Conservation (phyloP, 441 rosid species). For the Monsonia emarginata region DNA sequence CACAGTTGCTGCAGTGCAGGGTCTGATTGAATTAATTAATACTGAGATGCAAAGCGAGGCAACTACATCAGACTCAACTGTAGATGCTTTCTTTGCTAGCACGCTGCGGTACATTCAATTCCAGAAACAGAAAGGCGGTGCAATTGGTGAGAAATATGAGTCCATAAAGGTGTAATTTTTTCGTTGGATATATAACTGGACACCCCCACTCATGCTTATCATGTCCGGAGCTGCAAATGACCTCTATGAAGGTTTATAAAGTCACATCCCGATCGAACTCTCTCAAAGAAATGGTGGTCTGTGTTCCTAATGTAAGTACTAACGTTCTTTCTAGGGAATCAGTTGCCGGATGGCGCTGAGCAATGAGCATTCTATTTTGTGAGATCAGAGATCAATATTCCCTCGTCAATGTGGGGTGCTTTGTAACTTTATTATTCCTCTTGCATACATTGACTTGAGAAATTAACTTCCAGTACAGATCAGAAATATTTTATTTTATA, state of each 20-base stretch:
- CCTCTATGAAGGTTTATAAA: too few species aligned
- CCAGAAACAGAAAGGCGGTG: slow-evolving; percentile 94
- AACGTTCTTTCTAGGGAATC: too few species aligned
- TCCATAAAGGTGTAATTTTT: slow-evolving; percentile 53
- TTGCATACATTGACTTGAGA: not conserved
- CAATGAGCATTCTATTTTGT: too few species aligned
- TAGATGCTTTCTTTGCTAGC: slow-evolving; percentile 75
- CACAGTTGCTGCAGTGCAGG: slow-evolving; percentile 58
- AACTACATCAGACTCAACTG: slow-evolving; percentile 43
- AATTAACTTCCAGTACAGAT: not conserved
- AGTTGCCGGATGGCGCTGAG: too few species aligned
- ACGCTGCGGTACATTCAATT: slow-evolving; percentile 69
- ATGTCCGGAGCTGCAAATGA: too few species aligned
- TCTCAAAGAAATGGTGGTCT: too few species aligned
- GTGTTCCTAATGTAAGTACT: too few species aligned
- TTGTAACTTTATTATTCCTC: too few species aligned
- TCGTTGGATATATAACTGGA: not conserved
- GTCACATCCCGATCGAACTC: too few species aligned
- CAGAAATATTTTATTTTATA: not conserved
- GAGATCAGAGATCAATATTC: too few species aligned
- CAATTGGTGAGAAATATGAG: slow-evolving; percentile 66
- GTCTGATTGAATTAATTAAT: slow-evolving; percentile 60
- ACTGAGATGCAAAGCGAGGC: slow-evolving; percentile 75
- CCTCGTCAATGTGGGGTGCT: too few species aligned
- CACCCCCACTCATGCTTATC: too few species aligned